Conservation (phyloP, 2,329 filamentous ascomycete species). For the Nemania serpens region DNA sequence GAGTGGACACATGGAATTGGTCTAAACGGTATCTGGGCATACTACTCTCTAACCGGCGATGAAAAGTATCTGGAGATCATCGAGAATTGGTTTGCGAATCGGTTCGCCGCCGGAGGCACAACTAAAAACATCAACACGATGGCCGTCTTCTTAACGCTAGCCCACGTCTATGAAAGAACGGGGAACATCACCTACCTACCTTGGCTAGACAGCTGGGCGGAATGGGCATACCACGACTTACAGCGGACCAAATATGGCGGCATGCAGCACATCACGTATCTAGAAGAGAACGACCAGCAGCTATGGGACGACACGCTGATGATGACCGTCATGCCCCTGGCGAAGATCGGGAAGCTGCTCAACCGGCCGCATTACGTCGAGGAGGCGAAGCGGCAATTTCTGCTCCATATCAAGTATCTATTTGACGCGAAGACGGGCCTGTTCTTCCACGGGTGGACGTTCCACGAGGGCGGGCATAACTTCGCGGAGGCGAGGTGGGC, state of each 20-base stretch:
- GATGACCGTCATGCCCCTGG: constrained; percentile 83
- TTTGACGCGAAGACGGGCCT: constrained; percentile 73
- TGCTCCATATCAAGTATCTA: constrained; percentile 78
- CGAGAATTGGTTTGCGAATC: constrained; percentile 72
- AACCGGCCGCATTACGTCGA: constrained; percentile 73
- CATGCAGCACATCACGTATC: constrained; percentile 78
- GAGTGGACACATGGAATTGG: constrained; percentile 84
- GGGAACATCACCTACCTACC: constrained; percentile 70
- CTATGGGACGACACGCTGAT: constrained; percentile 86
- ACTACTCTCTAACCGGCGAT: constrained; percentile 73
- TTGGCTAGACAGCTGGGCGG: constrained; percentile 80
- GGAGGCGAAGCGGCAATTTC: constrained; percentile 78
- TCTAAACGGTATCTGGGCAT: constrained; percentile 81
- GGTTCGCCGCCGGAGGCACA: constrained; percentile 71
- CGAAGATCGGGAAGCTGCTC: constrained; percentile 76
- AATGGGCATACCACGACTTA: constrained; percentile 81
- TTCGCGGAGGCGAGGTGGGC: constrained; percentile 64
- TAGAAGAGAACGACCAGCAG: constrained; percentile 72
- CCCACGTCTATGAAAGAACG: constrained; percentile 78
- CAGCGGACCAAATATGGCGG: constrained; percentile 71
- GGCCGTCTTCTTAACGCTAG: constrained; percentile 76
- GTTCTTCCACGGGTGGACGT: constrained; percentile 85
- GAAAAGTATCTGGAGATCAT: constrained; percentile 66
- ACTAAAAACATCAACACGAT: constrained; percentile 89
- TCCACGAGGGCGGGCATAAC: constrained; percentile 68